Percentiles rank a stretch among this genome's conserved stretches.
Evolutionary conservation across 2,329 filamentous ascomycete species (phyloP).

Genomic region (Pezicula radicicola): DNA sequence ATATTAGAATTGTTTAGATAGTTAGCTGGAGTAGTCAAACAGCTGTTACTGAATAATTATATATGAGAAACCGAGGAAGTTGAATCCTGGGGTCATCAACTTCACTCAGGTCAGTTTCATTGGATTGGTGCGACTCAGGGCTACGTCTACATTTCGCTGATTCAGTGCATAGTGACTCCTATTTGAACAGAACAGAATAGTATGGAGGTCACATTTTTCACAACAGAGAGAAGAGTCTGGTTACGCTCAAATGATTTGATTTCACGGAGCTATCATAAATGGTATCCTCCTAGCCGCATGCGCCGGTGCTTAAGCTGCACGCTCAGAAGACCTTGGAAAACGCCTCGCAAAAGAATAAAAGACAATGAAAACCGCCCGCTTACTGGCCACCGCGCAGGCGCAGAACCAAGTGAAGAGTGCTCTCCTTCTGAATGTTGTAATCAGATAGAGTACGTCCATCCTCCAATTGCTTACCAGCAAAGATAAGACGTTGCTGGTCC

Average conservation of each 20-base stretch:
- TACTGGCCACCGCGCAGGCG: constrained; percentile 65
- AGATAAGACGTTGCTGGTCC: constrained; percentile 68
- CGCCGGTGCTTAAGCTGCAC: constrained; percentile 8
- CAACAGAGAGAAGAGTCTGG: background rate
- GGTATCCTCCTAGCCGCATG: constrained; percentile 10
- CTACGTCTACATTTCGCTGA: too few relatives aligned
- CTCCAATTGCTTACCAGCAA: constrained; percentile 69
- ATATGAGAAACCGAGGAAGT: too few relatives aligned
- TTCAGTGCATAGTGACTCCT: too few relatives aligned
- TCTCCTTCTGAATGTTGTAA: constrained; percentile 84
- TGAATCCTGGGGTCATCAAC: too few relatives aligned
- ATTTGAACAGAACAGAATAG: too few relatives aligned
- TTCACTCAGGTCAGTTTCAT: too few relatives aligned
- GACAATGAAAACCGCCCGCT: constrained; percentile 10
- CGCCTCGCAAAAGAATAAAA: constrained; percentile 17
- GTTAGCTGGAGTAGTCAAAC: too few relatives aligned
- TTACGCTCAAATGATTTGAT: background rate
- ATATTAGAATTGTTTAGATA: too few relatives aligned
- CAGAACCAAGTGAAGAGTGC: constrained; percentile 67
- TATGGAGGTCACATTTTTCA: background rate
- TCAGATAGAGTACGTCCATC: constrained; percentile 75
- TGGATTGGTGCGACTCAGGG: too few relatives aligned
- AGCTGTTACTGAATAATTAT: too few relatives aligned
- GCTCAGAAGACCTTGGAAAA: constrained; percentile 8
- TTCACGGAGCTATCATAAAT: background rate